Base-by-base conservation (phyloP, 129 eudicot species). In the Chrysanthemum lavandulifolium region DNA sequence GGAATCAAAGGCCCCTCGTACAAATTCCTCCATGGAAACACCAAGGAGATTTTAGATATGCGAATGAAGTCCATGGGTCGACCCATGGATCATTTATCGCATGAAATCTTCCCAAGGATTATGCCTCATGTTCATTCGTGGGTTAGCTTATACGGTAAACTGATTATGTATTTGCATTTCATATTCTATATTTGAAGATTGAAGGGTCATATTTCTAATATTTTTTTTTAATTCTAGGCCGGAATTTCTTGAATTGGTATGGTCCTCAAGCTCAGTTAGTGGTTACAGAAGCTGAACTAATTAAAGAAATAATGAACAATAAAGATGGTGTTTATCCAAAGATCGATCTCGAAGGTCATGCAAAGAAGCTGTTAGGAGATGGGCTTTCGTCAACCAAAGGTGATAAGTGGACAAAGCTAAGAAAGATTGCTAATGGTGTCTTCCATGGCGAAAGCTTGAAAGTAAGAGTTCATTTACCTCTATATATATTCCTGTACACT, bases 1-100 rank as follows among this genome's bases (percentile, higher is more conserved):
- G 91, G 91, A 48, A 67, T 86, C 77, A 79, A 67, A 48, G 91
- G 91, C 21, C 82, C 84, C 51, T 50, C 88, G 72, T 86, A 81
- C 79, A 83, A 55, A 45, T 74, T 86, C 67, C 27, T 83, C n/a
- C 75, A 80, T 54, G 91, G 91, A 11, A 86, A 58, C 71, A 72
- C 82, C 55, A 78, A 81, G 48, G 86, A 86, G 67, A 86, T 83
- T 56, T 11, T 76, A 10, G 3, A 49, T 0, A 78, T 86, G 85
- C 78, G 53, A 31, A 68, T 19, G 27, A 16, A 68, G 36, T 53
- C 84, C 64, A 75, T 18, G 25, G 55, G 65, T 21, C 61, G 12
- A n/a, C 73, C 86, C 43, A 70, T 68, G 83, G 86, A 68, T 9
- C 36, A 69, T 14, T 80, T 73, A 14, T 71, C 59, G 3, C 84